phyloP scores from a whole-genome alignment of 441 rosid genomes.

The Cnidoscolus chayamansa region DNA sequence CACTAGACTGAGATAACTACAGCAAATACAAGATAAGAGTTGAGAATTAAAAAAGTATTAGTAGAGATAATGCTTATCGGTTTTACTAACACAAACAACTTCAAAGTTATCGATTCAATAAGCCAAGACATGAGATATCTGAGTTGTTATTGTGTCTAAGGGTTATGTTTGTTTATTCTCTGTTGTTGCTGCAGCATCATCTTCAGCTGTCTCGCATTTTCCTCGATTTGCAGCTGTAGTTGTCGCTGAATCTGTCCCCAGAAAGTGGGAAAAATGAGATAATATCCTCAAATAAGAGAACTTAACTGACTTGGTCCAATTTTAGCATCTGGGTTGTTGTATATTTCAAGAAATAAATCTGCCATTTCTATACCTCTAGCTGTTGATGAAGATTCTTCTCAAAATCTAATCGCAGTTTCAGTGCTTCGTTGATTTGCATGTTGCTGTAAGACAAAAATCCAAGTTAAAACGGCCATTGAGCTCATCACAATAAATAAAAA shows the following conservation, averaged over 20 bases:
- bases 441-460: neutral
- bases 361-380: neutral
- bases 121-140: too few relatives aligned
- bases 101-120: too few relatives aligned
- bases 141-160: too few relatives aligned
- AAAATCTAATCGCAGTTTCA: neutral
- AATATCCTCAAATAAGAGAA: neutral
- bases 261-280: neutral
- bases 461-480: neutral
- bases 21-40: too few relatives aligned
- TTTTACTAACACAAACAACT: too few relatives aligned
- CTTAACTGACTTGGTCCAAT: neutral
- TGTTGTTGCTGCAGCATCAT: neutral
- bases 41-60: too few relatives aligned
- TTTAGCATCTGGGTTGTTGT: too few relatives aligned
- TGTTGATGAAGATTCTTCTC: neutral
- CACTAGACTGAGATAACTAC: too few relatives aligned
- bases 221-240: neutral
- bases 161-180: neutral
- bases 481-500: neutral
- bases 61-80: too few relatives aligned
- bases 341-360: neutral
- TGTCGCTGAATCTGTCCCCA: neutral
- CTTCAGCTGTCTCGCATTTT: constrained; percentile 5
- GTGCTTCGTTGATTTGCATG: constrained; percentile 5